These are phyloP conservation scores for Exidia glandulosa DNA, from an alignment of 768 basidiomycete genomes.

Conservation along the genomic window DNA sequence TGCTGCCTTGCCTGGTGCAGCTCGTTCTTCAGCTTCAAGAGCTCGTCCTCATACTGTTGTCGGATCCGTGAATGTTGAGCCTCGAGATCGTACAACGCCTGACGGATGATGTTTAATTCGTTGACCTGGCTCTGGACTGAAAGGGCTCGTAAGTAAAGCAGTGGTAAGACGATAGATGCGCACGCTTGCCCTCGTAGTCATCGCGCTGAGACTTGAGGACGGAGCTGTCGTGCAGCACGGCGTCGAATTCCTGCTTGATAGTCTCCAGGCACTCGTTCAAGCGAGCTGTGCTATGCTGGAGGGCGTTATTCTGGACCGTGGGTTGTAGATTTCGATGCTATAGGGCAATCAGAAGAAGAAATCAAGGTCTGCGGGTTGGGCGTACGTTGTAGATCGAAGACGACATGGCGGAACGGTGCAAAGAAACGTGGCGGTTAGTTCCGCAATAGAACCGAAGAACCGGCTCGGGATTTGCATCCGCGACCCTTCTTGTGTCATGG, in stretches of 20 bases:
- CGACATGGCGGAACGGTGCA: neutral
- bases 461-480: too few relatives aligned
- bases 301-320: constrained; percentile 21
- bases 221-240: constrained; percentile 54
- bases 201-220: constrained; percentile 67
- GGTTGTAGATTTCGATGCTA: constrained; percentile 34
- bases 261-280: constrained; percentile 72
- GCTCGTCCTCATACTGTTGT: constrained; percentile 78
- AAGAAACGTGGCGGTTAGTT: neutral
- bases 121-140: constrained; percentile 73
- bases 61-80: constrained; percentile 76
- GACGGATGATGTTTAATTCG: constrained; percentile 82
- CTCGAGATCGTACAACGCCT: constrained; percentile 87
- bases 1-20: constrained; percentile 39
- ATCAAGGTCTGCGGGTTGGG: neutral
- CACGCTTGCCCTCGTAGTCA: constrained; percentile 84
- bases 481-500: too few relatives aligned
- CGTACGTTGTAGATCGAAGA: neutral
- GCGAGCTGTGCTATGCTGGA: constrained; percentile 27
- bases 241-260: constrained; percentile 78
- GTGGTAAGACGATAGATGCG: constrained; percentile 36
- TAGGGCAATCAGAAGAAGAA: neutral
- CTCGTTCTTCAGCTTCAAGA: constrained; percentile 59
- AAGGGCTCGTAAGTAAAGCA: neutral
- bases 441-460: too few relatives aligned